A percentile compares a stretch with the other conserved stretches of the same genome.
phyloP scores from a whole-genome alignment of 176 grass and related monocot genomes.

The Aegilops bicornis region DNA sequence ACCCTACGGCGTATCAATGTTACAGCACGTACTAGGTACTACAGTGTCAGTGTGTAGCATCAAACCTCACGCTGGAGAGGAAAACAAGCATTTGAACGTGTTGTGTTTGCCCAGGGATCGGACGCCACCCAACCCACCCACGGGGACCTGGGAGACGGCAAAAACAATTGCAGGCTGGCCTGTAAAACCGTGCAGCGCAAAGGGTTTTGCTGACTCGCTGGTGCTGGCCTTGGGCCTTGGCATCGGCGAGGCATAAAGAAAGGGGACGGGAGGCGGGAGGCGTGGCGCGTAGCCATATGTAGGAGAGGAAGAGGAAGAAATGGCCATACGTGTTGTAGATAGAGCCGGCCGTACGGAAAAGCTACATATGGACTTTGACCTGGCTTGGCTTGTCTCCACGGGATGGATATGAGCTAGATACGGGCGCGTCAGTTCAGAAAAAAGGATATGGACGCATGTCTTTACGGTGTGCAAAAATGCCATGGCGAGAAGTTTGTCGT shows the following conservation, averaged over 20 bases:
- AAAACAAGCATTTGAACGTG: conserved; percentile 8
- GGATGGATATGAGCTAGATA: too few species aligned
- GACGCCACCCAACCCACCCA: neutral
- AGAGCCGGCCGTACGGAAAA: conserved; percentile 35
- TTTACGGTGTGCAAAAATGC: too few species aligned
- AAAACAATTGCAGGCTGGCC: neutral
- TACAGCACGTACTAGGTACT: neutral
- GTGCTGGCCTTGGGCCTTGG: neutral
- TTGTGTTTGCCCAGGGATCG: neutral
- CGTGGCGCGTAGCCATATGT: neutral
- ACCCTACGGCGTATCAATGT: conserved; percentile 15
- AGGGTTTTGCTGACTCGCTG: neutral
- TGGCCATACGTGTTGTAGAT: conserved; percentile 21
- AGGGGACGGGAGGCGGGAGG: neutral
- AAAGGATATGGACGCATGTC: neutral
- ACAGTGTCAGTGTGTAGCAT: neutral
- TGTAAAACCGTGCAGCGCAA: neutral
- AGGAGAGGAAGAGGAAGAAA: neutral
- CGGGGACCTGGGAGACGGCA: neutral
- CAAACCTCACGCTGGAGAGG: neutral
- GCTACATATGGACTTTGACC: conserved; percentile 43
- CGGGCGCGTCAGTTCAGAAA: too few species aligned
- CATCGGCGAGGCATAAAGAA: neutral
- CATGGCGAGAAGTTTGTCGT: too few species aligned
- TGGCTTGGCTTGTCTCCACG: neutral